Base-by-base conservation (phyloP, 2,329 filamentous ascomycete genomes). In the Paraconiothyrium sp. region DNA sequence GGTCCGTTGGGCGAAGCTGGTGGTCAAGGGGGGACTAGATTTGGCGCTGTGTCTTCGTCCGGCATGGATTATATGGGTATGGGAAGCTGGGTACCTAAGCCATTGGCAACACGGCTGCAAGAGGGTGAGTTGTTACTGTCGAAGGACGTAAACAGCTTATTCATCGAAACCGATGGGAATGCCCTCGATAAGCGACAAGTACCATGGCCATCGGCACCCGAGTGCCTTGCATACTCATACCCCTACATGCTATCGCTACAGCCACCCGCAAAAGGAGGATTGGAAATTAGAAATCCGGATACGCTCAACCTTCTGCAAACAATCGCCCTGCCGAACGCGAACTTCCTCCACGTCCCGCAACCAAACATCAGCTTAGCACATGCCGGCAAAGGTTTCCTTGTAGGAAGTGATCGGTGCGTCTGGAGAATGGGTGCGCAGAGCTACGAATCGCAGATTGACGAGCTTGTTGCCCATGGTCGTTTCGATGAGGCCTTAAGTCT, bases 11-110 rank as follows among this genome's bases (percentile, higher is more conserved):
- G 89, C 11, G 90, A 90, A 27, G 84, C 85, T 8, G 84, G 88
- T 27, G 84, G 85, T 6, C 84, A 87, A 72, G 89, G 92, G 67
- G 88, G 86, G 2, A 89, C 89, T 58, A 87, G 93, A 41, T 94
- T 97, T 68, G 93, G 93, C 6, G 91, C 92, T 1, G 90, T 94
- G 64, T 91, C 90, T 62, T 91, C 90, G 58, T 91, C 90, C 8
- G 92, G 93, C 51, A 97, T 98, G 93, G 93, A 94, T 48, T 98
- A 98, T 75, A 97, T 98, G 87, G 94, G 94, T 1, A 89, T 98
- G 75, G 93, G 92, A 54, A 92, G 92, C 46, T 95, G 93, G 82
- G 92, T 94, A 59, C 94, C 95, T 1, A 96, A 92, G 73, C 96
- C 95, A 7, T 84, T 99, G 70, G 92, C 92, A 6, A 90, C 94